Evolutionary conservation across 1,139 yeast species (phyloP).

Genomic region (Chernovozyma aurita): DNA sequence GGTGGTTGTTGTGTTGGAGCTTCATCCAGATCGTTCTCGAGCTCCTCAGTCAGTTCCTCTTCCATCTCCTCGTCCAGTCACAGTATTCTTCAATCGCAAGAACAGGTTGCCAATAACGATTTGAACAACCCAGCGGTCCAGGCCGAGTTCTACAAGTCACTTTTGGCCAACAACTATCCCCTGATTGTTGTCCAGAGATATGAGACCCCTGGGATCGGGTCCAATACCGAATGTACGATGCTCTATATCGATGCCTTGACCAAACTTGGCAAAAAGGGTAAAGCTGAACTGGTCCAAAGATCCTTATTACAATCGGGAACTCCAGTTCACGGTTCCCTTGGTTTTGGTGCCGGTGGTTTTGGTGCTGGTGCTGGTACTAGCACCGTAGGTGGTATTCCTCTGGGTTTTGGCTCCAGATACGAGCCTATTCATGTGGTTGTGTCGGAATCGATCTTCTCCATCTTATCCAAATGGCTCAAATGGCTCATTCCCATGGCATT

Average conservation of each 20-base stretch:
- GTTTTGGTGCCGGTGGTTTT: constrained; percentile 11
- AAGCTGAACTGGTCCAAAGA: constrained; percentile 60
- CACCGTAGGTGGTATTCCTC: constrained; percentile 22
- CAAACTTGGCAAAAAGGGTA: constrained; percentile 69
- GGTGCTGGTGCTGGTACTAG: constrained; percentile 10
- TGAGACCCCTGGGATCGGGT: constrained; percentile 87
- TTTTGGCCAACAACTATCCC: constrained; percentile 79
- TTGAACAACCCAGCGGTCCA: constrained; percentile 65
- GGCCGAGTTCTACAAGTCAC: constrained; percentile 72
- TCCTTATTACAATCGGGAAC: constrained; percentile 16
- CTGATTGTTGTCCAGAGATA: constrained; percentile 88
- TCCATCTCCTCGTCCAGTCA: constrained; percentile 20
- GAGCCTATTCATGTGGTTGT: constrained; percentile 91
- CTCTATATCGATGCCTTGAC: constrained; percentile 77
- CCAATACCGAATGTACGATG: constrained; percentile 70
- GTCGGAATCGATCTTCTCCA: constrained; percentile 73
- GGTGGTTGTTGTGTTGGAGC: too few species aligned
- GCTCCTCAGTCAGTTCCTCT: too few species aligned
- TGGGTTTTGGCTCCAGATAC: constrained; percentile 45
- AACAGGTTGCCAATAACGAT: constrained; percentile 76
- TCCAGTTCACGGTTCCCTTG: constrained; percentile 6
- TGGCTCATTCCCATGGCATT: constrained; percentile 83
- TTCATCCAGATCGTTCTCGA: too few species aligned
- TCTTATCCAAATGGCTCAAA: constrained; percentile 81
- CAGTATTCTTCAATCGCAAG: constrained; percentile 58